Evolutionary conservation across 2,329 filamentous ascomycete species (phyloP), one percentile per base, ranked within the genome.

Genomic region (Aspergillus fijiensis): DNA sequence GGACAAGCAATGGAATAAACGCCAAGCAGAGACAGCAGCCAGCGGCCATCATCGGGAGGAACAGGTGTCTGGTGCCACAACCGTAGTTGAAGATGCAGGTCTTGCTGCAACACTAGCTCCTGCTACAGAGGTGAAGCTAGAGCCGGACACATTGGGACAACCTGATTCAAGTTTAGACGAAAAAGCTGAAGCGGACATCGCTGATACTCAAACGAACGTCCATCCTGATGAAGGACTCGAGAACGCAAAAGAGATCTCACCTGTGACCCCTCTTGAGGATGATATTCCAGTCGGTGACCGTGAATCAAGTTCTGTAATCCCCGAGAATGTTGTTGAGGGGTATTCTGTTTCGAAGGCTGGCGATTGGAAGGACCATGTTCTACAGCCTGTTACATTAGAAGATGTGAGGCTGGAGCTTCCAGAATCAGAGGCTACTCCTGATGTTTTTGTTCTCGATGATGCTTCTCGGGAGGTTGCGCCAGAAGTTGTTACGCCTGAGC

Each of bases 1-100:
- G 33, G 62, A 71, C 35, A 70, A 65, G 58, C 67, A 72, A 29
- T 2, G 9, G 56, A 68, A 70, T 58, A 62, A 69, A 35, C 67
- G 64, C 16, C 55, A 69, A 54, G 65, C 63, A 33, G 50, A 67
- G 27, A 54, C 56, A 48, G 47, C 60, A 42, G 53, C 53, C 39
- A 25, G 31, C 42, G 7, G 16, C 11, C 25, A 59, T 27, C 55
- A 62, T 49, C 58, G 53, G 19, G 58, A 58, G 31, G 48, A 47
- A 19, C 35, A 59, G 6, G 39, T 19, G 16, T 19, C 16, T 5
- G 52, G 19, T 11, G 19, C 49, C 27, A 7, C 25, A 6, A 56
- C 60, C 49, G 19, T 29, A 7, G 31, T n/a, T 10, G 42, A 52
- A 11, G 39, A 57, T 5, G 7, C 53, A 14, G 23, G 16, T n/a